Evolutionary conservation across 148 eudicot genomes (phyloP), one percentile per base, ranked within the genome.

Genomic region (Talinum fruticosum): DNA sequence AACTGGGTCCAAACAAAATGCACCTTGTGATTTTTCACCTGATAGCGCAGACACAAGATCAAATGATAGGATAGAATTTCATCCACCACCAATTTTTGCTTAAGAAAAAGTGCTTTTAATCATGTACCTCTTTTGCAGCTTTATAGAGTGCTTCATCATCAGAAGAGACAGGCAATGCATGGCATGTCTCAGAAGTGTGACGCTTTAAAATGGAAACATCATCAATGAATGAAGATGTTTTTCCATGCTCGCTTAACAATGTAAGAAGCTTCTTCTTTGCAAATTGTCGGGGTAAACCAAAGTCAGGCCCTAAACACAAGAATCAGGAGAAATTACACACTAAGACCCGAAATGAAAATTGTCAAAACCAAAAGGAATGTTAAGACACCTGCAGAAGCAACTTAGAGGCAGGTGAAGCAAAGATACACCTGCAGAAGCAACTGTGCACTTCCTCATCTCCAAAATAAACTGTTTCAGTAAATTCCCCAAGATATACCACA

Each of bases 1-100:
- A 96, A 93, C 6, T 96, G 97, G 19, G 90, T 88, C 99, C 99
- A 93, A 26, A 93, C 79, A 81, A 96, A 93, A 19, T 96, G 94
- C 70, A 88, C 90, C 85, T 86, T 91, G 19, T 89, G 86, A 66
- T 86, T 96, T 79, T 85, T 89, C 6, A 87, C 97, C 97, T 95
- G 82, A 28, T 35, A 76, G 35, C 15, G 65, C 61, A 57, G 23
- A 19, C 62, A 73, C 8, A 51, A 51, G 73, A 36, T 59, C 44
- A 59, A 54, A 35, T 29, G 76, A 37, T 71, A 57, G 1, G 30
- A 24, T 12, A 72, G 14, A 28, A 18, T n/a, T 18, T n/a, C n/a
- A n/a, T n/a, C n/a, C n/a, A n/a, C n/a, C n/a, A n/a, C n/a, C n/a
- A n/a, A n/a, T n/a, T n/a, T n/a, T n/a, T n/a, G n/a, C 18, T 14